These are phyloP conservation scores for Prunus mira DNA, from an alignment of 306 rosid species.

Conservation along the genomic window DNA sequence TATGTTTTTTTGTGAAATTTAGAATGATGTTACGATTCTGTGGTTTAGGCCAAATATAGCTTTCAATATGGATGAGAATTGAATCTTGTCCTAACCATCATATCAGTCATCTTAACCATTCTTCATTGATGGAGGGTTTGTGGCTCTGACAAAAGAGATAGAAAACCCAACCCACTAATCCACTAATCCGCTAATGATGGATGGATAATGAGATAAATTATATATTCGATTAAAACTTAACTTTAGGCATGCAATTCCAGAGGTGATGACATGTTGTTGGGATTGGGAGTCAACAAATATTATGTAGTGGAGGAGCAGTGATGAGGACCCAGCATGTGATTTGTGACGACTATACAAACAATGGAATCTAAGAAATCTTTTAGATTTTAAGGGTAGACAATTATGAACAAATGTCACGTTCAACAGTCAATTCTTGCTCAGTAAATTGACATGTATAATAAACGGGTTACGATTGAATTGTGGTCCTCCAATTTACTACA, in stretches of 20 bases:
- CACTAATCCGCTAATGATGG: neutral
- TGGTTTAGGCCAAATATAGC: neutral
- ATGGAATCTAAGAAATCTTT: conserved; percentile 1
- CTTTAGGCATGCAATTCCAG: neutral
- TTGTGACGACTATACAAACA: neutral
- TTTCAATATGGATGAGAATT: neutral
- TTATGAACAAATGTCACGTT: conserved; percentile 15
- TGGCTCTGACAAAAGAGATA: neutral
- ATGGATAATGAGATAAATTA: neutral
- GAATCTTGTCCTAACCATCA: neutral
- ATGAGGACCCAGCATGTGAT: neutral
- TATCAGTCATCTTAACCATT: conserved; percentile 22
- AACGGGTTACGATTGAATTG: conserved; percentile 8
- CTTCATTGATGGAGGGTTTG: neutral
- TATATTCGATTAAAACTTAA: neutral
- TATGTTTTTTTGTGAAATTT: neutral
- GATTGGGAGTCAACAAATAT: neutral
- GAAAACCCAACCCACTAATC: neutral
- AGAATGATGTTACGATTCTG: neutral
- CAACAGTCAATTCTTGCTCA: conserved; percentile 17
- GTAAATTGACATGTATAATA: conserved; percentile 13
- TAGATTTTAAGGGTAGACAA: conserved; percentile 15
- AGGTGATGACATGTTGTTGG: neutral
- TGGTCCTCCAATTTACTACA: conserved; percentile 26
- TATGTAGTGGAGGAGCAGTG: neutral